Base-by-base conservation (phyloP, 805 yeast species). In the Pichia insulana region DNA sequence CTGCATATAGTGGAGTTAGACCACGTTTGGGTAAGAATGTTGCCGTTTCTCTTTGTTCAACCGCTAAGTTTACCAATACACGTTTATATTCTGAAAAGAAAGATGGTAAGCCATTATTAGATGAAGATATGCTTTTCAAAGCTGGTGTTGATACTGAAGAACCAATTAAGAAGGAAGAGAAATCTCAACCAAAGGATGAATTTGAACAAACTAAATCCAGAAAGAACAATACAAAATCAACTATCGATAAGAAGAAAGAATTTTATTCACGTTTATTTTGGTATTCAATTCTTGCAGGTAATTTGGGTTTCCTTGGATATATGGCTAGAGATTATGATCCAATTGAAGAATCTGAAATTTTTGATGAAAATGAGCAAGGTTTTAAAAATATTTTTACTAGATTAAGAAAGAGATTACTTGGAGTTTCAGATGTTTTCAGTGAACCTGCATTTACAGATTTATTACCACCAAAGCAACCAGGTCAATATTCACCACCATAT, bases 371-470 rank as follows among this genome's bases (percentile, higher is more conserved):
- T 44, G 81, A 78, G 49, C 75, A 81, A 57, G 96, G 96, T 0
- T 80, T 75, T 58, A 60, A 82, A 16, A 69, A 76, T 39, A 74
- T 87, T 67, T 81, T 77, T 68, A 70, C 68, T 19, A 75, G 99
- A 58, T 72, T 83, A 51, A 70, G 62, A 49, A 78, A 78, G 44
- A 78, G 99, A 67, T 71, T 82, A 46, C 70, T 78, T 44, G 80
- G 86, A 34, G 71, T 86, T 46, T 81, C 88, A 59, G 79, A 81
- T 37, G 82, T 83, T 49, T 90, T 90, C 69, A 79, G 83, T 48
- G 97, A 90, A 52, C 98, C 99, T 11, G 94, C 86, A 15, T 87
- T 83, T 61, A 94, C 88, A 47, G 88, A 88, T 61, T 75, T 92
- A 56, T 75, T 94, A 53, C 98, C 98, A 40, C 95, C 94, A 38